Percentiles rank a stretch among this genome's conserved stretches.
phyloP scores from a whole-genome alignment of 2,329 filamentous ascomycete species.

The Penicillium sp. region DNA sequence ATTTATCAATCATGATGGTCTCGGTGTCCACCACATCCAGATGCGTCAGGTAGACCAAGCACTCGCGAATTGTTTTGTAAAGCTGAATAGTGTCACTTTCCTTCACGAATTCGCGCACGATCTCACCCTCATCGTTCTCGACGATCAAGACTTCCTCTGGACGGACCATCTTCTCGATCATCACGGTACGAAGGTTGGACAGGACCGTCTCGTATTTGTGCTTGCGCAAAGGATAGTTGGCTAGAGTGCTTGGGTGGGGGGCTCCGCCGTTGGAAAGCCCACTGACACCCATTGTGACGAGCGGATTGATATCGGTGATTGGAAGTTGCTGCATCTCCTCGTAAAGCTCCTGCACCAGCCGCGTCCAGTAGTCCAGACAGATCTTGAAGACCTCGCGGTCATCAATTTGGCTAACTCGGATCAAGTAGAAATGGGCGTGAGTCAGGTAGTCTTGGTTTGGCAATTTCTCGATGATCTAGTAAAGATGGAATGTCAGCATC shows the following conservation, averaged over 20 bases:
- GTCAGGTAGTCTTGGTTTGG: conserved; percentile 94
- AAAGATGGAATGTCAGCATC: conserved; percentile 12
- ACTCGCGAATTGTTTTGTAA: conserved; percentile 98
- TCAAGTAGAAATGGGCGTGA: conserved; percentile 96
- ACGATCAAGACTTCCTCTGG: conserved; percentile 98
- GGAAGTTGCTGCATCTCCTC: conserved; percentile 98
- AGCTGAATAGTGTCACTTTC: conserved; percentile 98
- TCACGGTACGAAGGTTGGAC: conserved; percentile 91
- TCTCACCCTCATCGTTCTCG: conserved; percentile 99
- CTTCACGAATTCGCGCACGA: conserved; percentile 98
- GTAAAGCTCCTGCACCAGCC: conserved; percentile 95
- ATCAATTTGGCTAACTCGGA: conserved; percentile 97
- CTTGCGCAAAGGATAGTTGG: conserved; percentile 91
- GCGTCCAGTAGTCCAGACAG: conserved; percentile 98
- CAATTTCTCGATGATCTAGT: conserved; percentile 88
- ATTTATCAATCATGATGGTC: conserved; percentile 98
- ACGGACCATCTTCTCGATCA: conserved; percentile 99
- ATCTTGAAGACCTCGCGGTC: conserved; percentile 99
- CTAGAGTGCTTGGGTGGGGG: conserved; percentile 80
- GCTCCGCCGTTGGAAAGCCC: conserved; percentile 78
- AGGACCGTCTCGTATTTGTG: conserved; percentile 97
- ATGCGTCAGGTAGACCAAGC: conserved; percentile 95
- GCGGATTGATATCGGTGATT: conserved; percentile 87
- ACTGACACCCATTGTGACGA: conserved; percentile 75
- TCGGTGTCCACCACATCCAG: conserved; percentile 97